A percentile compares a stretch with the other conserved stretches of the same genome.
Evolutionary conservation across 495 filamentous ascomycete genomes (phyloP).

Genomic region (Astrothelium subdiscretum): DNA sequence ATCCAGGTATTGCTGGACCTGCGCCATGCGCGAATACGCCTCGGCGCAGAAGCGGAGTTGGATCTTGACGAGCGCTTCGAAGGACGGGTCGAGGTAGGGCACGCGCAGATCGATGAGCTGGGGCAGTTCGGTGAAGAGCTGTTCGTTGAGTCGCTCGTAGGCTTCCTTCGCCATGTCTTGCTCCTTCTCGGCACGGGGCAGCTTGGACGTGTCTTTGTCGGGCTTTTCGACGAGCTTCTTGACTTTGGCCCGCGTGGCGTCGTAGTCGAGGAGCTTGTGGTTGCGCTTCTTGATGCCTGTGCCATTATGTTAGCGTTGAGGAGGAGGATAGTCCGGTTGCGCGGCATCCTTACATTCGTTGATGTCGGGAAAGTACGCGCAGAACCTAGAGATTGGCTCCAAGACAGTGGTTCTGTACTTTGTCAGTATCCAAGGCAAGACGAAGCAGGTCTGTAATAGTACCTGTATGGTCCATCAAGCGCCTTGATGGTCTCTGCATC

Average conservation of each 20-base stretch:
- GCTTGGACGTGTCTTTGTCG: conserved; percentile 92
- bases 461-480: conserved; percentile 92
- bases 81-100: conserved; percentile 89
- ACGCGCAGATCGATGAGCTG: conserved; percentile 95
- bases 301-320: neutral
- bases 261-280: conserved; percentile 96
- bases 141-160: conserved; percentile 93
- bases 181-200: conserved; percentile 89
- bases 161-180: conserved; percentile 82
- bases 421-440: neutral
- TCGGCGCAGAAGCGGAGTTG: conserved; percentile 96
- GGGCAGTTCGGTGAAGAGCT: conserved; percentile 84
- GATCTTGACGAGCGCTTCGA: conserved; percentile 97
- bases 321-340: too few species aligned
- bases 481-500: conserved; percentile 98
- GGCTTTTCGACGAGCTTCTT: conserved; percentile 96
- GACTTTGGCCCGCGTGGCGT: conserved; percentile 86
- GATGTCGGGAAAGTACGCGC: conserved; percentile 96
- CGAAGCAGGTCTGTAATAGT: conserved; percentile 10
- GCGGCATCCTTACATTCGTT: conserved; percentile 94
- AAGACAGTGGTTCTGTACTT: conserved; percentile 68
- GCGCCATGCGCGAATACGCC: conserved; percentile 92
- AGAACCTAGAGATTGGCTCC: conserved; percentile 89
- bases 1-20: conserved; percentile 97
- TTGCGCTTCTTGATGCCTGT: conserved; percentile 92